phyloP scores from a whole-genome alignment of 2,329 filamentous ascomycete genomes.

The Pleomassaria siparia region DNA sequence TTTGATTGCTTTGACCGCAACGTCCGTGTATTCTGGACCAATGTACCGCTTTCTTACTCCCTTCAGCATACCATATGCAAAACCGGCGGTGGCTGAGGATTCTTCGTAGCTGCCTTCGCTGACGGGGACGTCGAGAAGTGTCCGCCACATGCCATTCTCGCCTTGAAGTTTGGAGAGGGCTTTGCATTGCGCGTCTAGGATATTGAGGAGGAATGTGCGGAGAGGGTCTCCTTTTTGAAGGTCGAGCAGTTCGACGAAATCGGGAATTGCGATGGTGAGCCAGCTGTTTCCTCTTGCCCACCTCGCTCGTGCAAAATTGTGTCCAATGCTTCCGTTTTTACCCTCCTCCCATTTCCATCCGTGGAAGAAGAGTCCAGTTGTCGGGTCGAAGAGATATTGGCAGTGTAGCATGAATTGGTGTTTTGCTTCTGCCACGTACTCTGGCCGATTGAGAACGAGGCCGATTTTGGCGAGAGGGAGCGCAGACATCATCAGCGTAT shows the following conservation, averaged over 20 bases:
- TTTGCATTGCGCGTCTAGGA: conserved; percentile 68
- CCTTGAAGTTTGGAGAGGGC: conserved; percentile 64
- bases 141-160: conserved; percentile 69
- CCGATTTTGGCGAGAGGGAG: conserved; percentile 80
- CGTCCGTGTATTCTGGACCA: conserved; percentile 59
- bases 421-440: conserved; percentile 78
- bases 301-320: conserved; percentile 58
- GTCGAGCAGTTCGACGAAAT: conserved; percentile 74
- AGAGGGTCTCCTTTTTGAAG: conserved; percentile 62
- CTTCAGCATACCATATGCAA: conserved; percentile 79
- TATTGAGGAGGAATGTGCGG: conserved; percentile 60
- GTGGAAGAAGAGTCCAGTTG: conserved; percentile 75
- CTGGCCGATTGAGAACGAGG: conserved; percentile 65
- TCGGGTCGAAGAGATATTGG: conserved; percentile 74
- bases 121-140: conserved; percentile 68
- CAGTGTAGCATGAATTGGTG: conserved; percentile 76
- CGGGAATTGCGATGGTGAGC: conserved; percentile 81
- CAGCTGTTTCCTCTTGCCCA: conserved; percentile 69
- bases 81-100: conserved; percentile 76
- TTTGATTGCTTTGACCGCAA: conserved; percentile 66
- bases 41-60: conserved; percentile 71
- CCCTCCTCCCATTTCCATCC: conserved; percentile 76
- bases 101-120: conserved; percentile 72
- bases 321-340: conserved; percentile 51
- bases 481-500: conserved; percentile 87